Evolutionary conservation across 441 rosid species (phyloP).

Genomic region (Adansonia madagascariensis): DNA sequence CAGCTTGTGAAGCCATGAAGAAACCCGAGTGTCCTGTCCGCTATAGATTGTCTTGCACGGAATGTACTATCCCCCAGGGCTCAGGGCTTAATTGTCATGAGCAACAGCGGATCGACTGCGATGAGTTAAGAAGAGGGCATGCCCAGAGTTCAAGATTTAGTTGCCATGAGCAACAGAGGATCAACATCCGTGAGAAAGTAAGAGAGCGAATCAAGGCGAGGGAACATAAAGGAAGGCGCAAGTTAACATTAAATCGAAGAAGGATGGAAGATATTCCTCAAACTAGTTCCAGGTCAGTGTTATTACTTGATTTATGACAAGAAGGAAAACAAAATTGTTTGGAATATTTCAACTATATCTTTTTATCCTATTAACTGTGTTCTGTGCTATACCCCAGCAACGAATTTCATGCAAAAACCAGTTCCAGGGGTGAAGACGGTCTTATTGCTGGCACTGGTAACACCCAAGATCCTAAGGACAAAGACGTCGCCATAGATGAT

Average conservation of each 20-base stretch:
- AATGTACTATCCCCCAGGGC: slow-evolving; percentile 20
- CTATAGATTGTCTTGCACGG: slow-evolving; percentile 20
- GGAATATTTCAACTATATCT: not conserved
- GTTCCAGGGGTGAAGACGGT: not conserved
- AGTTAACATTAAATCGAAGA: not conserved
- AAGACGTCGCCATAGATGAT: not conserved
- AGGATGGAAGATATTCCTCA: slow-evolving; percentile 4
- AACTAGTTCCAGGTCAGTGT: slow-evolving; percentile 24
- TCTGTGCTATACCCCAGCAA: not conserved
- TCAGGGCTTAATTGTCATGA: slow-evolving; percentile 12
- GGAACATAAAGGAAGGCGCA: not conserved
- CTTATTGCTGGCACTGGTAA: not conserved
- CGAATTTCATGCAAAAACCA: not conserved
- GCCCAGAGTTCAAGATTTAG: not conserved
- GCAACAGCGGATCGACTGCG: not conserved
- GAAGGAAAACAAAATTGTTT: not conserved
- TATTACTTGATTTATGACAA: not conserved
- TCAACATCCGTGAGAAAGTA: not conserved
- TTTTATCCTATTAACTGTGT: not conserved
- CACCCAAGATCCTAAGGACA: not conserved
- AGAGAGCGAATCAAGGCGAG: not conserved
- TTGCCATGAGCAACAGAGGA: slow-evolving; percentile 12
- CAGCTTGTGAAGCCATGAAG: not conserved
- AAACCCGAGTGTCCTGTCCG: slow-evolving; percentile 24
- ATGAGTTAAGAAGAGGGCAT: slow-evolving; percentile 11